phyloP scores from a whole-genome alignment of 768 basidiomycete species.

The Dioszegia aurantiaca region DNA sequence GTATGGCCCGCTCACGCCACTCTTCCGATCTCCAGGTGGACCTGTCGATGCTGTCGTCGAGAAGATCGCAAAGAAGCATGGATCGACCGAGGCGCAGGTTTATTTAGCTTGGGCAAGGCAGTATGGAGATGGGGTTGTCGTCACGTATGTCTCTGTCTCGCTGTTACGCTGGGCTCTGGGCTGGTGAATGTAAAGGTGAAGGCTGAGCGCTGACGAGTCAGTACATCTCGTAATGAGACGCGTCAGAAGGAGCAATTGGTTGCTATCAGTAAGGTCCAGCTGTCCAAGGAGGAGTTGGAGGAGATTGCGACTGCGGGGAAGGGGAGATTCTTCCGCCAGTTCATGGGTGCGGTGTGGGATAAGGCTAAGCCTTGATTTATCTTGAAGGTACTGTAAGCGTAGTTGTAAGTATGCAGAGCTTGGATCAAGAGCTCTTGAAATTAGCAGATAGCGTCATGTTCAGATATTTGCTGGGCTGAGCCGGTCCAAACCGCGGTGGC shows the following conservation, averaged over 20 bases:
- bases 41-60: conserved; percentile 28
- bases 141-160: conserved; percentile 8
- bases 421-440: too few species aligned
- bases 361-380: conserved; percentile 24
- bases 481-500: too few species aligned
- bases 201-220: too few species aligned
- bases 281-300: conserved; percentile 28
- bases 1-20: conserved; percentile 40
- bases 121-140: conserved; percentile 4
- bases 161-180: background rate
- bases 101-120: conserved; percentile 35
- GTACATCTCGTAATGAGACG: conserved; percentile 28
- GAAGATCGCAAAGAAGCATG: conserved; percentile 24
- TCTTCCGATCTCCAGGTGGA: conserved; percentile 23
- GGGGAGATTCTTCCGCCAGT: conserved; percentile 21
- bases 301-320: conserved; percentile 33
- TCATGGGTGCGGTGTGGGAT: conserved; percentile 38
- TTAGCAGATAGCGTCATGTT: too few species aligned
- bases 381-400: background rate
- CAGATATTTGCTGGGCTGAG: too few species aligned
- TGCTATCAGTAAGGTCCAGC: conserved; percentile 22
- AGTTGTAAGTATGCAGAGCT: too few species aligned
- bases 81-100: conserved; percentile 35
- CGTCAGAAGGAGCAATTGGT: conserved; percentile 38
- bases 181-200: too few species aligned